A percentile compares a stretch with the other conserved stretches of the same genome.
Evolutionary conservation across 148 eudicot species (phyloP).

Genomic region (Rhododendron ovatum): DNA sequence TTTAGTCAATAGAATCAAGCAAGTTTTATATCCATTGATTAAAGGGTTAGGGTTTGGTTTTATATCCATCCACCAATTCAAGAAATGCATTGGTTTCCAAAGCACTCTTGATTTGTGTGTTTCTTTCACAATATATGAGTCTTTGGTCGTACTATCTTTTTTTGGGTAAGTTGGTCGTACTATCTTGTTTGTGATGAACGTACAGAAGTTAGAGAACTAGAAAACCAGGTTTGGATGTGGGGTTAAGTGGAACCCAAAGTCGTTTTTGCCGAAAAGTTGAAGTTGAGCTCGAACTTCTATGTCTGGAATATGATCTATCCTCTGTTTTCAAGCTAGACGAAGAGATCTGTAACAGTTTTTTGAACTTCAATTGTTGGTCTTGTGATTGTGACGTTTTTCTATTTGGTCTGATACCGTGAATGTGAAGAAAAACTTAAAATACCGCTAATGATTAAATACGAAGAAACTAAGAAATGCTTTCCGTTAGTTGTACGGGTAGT

Average conservation of each 20-base stretch:
- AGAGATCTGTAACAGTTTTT: not conserved
- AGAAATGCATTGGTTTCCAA: not conserved
- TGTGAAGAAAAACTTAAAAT: not conserved
- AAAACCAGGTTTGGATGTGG: not conserved
- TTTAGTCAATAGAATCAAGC: too few relatives aligned
- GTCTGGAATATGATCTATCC: not conserved
- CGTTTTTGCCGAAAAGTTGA: not conserved
- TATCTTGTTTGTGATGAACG: not conserved
- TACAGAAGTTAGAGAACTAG: not conserved
- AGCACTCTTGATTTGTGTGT: not conserved
- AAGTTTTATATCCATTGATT: too few relatives aligned
- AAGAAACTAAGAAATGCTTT: not conserved
- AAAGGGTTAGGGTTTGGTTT: too few relatives aligned
- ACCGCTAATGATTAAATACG: not conserved
- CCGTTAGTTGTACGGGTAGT: not conserved
- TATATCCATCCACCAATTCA: too few relatives aligned
- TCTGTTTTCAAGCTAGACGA: not conserved
- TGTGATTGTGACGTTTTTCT: not conserved
- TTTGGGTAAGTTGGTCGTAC: not conserved
- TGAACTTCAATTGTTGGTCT: not conserved
- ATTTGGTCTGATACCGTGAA: not conserved
- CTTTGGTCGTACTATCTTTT: not conserved
- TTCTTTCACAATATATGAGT: not conserved
- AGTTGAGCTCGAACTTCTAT: not conserved
- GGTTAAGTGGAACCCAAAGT: not conserved